A percentile compares a stretch with the other conserved stretches of the same genome.
Evolutionary conservation across 1,284 basidiomycete species (phyloP).

Genomic region (Tranzscheliella williamsii): DNA sequence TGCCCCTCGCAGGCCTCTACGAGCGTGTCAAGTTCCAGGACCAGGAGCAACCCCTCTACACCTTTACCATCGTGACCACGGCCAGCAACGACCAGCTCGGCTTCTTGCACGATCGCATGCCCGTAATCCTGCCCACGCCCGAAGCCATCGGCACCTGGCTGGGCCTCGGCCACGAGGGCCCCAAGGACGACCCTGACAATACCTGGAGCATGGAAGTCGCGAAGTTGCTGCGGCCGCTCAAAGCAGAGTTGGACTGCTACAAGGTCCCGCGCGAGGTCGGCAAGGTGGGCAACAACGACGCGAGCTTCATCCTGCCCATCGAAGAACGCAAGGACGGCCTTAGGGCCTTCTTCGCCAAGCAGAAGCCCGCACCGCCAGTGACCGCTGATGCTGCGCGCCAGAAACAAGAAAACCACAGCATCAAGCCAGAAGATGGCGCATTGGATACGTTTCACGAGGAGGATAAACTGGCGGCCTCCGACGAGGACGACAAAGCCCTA

Average conservation of each 20-base stretch:
- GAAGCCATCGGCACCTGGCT: constrained; percentile 76
- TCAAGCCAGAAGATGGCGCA: constrained; percentile 62
- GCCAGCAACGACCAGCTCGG: constrained; percentile 60
- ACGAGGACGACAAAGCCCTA: constrained; percentile 11
- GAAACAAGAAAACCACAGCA: constrained; percentile 8
- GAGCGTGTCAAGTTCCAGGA: constrained; percentile 71
- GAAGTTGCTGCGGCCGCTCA: constrained; percentile 72
- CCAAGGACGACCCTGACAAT: constrained; percentile 11
- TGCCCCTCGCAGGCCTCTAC: constrained; percentile 87
- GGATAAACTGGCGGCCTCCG: too few species aligned
- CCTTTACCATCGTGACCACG: constrained; percentile 88
- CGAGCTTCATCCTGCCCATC: constrained; percentile 80
- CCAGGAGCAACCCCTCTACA: constrained; percentile 69
- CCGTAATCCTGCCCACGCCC: constrained; percentile 74
- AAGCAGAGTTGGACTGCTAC: constrained; percentile 74
- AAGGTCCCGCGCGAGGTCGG: constrained; percentile 87
- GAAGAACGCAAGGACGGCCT: constrained; percentile 82
- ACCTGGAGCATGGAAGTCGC: constrained; percentile 65
- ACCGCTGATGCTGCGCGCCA: too few species aligned
- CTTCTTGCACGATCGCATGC: constrained; percentile 80
- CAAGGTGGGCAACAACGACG: constrained; percentile 81
- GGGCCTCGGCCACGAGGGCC: constrained; percentile 66
- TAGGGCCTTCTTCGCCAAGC: constrained; percentile 76
- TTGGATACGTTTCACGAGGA: neutral
- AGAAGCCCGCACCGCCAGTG: constrained; percentile 1